Evolutionary conservation across 2,329 filamentous ascomycete genomes (phyloP), one percentile per base, ranked within the genome.

Genomic region (Whalleya microplaca): DNA sequence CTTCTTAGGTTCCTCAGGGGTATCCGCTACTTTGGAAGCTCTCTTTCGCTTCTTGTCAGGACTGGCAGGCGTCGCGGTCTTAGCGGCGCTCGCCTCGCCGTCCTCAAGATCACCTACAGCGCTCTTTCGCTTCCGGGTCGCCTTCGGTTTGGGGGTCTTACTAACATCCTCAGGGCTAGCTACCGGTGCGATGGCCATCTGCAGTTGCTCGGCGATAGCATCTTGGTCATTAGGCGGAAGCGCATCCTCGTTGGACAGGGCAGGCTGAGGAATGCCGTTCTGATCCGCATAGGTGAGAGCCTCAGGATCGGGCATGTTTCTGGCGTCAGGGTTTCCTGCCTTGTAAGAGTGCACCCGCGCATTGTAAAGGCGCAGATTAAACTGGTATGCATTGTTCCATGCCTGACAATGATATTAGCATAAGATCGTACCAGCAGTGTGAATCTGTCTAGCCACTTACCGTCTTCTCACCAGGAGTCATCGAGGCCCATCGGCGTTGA

Each of bases 401-500:
- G 81, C 82, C 74, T 79, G 55, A 10, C 3, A 41, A 21, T 1
- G 7, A 6, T 2, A 48, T 69, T 53, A 68, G 64, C n/a, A 7
- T 43, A 32, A 45, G 19, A 37, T 16, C n/a, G 21, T 45, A 40
- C 12, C 9, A 49, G 21, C n/a, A 3, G 14, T 12, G 10, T 21
- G 16, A 16, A 10, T n/a, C 43, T 19, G 2, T 8, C 7, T 45
- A 4, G 14, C 32, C 9, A 71, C 77, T 66, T 64, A 79, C 79
- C 60, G 77, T 77, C 78, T 96, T 96, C 77, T 96, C 89, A 9
- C 79, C 75, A 1, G 87, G 82, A 6, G 80, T 79, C 88, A 97
- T 92, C 63, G 85, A 83, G 59, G 87, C 84, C 94, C 94, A 97
- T 68, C 93, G 85, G 67, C 87, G 86, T 70, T 92, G 93, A 41